Evolutionary conservation across 805 yeast species (phyloP).

Genomic region (Nadsonia fulvescens): DNA sequence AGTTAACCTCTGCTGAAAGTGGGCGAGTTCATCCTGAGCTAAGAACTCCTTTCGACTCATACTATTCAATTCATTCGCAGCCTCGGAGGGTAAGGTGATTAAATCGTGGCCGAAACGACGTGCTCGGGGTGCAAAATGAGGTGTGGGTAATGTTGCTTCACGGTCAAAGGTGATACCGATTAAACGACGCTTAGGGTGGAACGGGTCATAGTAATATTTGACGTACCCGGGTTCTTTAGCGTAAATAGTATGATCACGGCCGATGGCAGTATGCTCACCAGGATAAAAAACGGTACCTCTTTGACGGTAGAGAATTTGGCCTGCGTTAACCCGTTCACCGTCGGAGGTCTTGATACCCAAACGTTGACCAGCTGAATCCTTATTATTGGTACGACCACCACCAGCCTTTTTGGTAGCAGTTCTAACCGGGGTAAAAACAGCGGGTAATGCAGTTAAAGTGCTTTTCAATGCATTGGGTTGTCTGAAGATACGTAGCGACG

Average conservation of each 20-base stretch:
- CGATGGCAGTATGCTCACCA: conserved; percentile 71
- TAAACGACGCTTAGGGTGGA: conserved; percentile 82
- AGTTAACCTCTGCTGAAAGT: too few species aligned
- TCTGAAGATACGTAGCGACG: too few species aligned
- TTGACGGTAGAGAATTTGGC: conserved; percentile 81
- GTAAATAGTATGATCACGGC: conserved; percentile 82
- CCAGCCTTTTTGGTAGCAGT: conserved; percentile 87
- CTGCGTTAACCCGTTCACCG: conserved; percentile 56
- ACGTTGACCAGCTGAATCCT: conserved; percentile 88
- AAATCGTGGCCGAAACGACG: conserved; percentile 66
- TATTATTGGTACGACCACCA: conserved; percentile 86
- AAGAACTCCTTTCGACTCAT: conserved; percentile 52
- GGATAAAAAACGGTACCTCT: conserved; percentile 91
- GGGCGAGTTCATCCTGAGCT: too few species aligned
- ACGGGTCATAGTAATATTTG: conserved; percentile 81
- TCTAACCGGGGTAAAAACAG: too few species aligned
- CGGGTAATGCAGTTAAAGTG: too few species aligned
- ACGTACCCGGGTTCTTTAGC: conserved; percentile 90
- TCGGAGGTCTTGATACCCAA: conserved; percentile 82
- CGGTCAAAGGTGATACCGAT: conserved; percentile 68
- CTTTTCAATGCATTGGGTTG: too few species aligned
- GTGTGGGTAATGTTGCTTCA: conserved; percentile 56
- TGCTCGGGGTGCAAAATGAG: conserved; percentile 76
- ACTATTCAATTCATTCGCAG: conserved; percentile 39
- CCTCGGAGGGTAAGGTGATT: conserved; percentile 30